Evolutionary conservation across 176 grass and related monocot genomes (phyloP).

Genomic region (Aegilops tauschii): DNA sequence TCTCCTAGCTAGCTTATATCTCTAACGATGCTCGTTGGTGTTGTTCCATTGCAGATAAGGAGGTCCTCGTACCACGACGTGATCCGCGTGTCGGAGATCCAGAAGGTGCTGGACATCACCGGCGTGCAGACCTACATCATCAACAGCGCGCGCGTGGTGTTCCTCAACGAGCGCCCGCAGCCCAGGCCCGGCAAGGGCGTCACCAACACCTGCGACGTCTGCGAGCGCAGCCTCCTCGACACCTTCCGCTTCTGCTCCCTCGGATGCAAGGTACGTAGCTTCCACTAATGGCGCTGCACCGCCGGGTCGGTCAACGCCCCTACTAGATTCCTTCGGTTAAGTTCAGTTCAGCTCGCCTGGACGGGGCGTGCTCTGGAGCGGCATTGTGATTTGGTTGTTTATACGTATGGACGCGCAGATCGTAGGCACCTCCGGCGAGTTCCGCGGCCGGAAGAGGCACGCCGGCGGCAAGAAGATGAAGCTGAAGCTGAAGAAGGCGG

Average conservation of each 20-base stretch:
- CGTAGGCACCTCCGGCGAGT: conserved; percentile 44
- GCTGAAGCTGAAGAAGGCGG: conserved; percentile 1
- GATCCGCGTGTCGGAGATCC: conserved; percentile 96
- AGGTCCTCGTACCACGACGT: conserved; percentile 98
- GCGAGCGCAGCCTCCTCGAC: conserved; percentile 92
- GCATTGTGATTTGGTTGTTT: neutral
- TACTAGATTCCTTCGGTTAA: neutral
- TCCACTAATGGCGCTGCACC: too few species aligned
- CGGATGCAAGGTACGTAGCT: conserved; percentile 69
- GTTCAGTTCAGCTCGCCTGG: neutral
- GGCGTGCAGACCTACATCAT: conserved; percentile 99
- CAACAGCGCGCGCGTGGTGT: conserved; percentile 96
- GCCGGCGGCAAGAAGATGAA: conserved; percentile 36
- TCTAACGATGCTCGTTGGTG: neutral
- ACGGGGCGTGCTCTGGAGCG: too few species aligned
- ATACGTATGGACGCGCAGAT: conserved; percentile 24
- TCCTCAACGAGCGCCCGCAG: conserved; percentile 93
- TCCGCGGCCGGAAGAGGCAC: conserved; percentile 45
- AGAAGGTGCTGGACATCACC: conserved; percentile 93
- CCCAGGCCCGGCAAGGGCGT: conserved; percentile 92
- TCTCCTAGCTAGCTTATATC: conserved; percentile 6
- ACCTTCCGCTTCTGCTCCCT: conserved; percentile 98
- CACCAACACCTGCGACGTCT: conserved; percentile 98
- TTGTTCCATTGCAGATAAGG: conserved; percentile 48
- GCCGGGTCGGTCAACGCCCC: neutral